Conservation (phyloP, 805 yeast genomes). For the Kockiozyma suomiensis region DNA sequence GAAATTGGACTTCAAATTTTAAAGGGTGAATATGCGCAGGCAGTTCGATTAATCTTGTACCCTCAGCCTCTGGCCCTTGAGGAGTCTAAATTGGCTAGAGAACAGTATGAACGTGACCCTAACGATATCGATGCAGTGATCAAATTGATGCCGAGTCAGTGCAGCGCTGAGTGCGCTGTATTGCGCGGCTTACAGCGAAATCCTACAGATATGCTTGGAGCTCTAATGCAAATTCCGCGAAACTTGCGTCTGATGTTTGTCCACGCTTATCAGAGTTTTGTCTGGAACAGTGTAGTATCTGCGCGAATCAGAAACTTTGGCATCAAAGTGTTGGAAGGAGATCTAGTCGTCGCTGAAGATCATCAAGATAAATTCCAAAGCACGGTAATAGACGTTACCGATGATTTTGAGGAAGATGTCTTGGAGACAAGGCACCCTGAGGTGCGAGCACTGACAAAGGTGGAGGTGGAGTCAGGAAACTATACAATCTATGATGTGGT, state of each 20-base stretch:
- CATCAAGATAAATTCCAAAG: constrained; percentile 25
- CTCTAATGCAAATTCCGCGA: constrained; percentile 87
- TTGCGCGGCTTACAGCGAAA: constrained; percentile 61
- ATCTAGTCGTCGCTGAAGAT: constrained; percentile 58
- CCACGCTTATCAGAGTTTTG: constrained; percentile 94
- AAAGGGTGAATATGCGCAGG: constrained; percentile 74
- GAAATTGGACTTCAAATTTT: constrained; percentile 74
- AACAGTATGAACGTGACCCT: constrained; percentile 21
- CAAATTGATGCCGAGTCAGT: constrained; percentile 79
- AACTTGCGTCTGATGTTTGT: constrained; percentile 92
- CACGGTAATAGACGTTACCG: too few relatives aligned
- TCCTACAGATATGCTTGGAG: constrained; percentile 66
- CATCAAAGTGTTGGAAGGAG: constrained; percentile 71
- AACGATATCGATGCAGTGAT: constrained; percentile 72
- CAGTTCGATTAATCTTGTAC: constrained; percentile 74
- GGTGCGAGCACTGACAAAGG: constrained; percentile 74
- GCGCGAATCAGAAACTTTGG: constrained; percentile 75
- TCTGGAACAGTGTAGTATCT: constrained; percentile 89
- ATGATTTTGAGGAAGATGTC: constrained; percentile 71
- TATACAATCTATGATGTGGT: constrained; percentile 81
- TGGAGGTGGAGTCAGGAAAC: constrained; percentile 61
- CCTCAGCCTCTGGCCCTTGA: constrained; percentile 82
- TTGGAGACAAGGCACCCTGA: constrained; percentile 58
- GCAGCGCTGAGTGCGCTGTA: constrained; percentile 80
- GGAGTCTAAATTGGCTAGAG: constrained; percentile 55